Conservation (phyloP, 352 stramenopile species). For the Pythium oligandrum region DNA sequence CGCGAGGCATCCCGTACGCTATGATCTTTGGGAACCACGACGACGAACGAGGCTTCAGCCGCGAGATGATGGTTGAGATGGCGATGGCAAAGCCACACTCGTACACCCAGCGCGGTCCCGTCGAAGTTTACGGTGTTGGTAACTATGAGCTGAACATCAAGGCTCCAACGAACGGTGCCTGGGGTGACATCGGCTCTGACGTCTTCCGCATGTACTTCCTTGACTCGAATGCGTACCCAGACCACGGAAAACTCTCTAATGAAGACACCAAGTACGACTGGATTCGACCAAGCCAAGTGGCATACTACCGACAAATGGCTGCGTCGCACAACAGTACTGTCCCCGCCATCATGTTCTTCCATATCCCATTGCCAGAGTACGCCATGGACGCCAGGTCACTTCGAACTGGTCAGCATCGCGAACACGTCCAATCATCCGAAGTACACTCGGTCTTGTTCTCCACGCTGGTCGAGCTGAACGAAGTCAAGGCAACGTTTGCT, state of each 20-base stretch:
- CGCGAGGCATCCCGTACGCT: conserved; percentile 42
- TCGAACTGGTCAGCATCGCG: background rate
- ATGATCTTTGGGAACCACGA: conserved; percentile 70
- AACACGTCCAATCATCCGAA: conserved; percentile 6
- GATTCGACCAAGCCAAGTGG: conserved; percentile 19
- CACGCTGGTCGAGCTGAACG: conserved; percentile 15
- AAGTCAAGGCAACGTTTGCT: conserved; percentile 30
- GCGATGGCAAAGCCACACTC: conserved; percentile 29
- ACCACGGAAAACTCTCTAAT: conserved; percentile 8
- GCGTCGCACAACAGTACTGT: conserved; percentile 7
- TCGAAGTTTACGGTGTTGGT: conserved; percentile 42
- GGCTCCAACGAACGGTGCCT: conserved; percentile 29
- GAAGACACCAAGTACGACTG: conserved; percentile 13
- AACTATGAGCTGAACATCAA: conserved; percentile 60
- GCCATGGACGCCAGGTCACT: background rate
- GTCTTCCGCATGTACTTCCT: conserved; percentile 76
- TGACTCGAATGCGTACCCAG: conserved; percentile 37
- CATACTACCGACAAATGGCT: conserved; percentile 15
- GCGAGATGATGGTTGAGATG: conserved; percentile 35
- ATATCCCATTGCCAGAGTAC: conserved; percentile 22
- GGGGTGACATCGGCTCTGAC: conserved; percentile 23
- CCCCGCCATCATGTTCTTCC: conserved; percentile 31
- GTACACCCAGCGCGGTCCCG: conserved; percentile 44
- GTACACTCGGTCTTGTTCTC: conserved; percentile 16
- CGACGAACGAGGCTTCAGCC: conserved; percentile 33